Percentiles rank a stretch among this genome's conserved stretches.
Conservation (phyloP, 176 grass and related monocot genomes). For the Otatea glauca region DNA sequence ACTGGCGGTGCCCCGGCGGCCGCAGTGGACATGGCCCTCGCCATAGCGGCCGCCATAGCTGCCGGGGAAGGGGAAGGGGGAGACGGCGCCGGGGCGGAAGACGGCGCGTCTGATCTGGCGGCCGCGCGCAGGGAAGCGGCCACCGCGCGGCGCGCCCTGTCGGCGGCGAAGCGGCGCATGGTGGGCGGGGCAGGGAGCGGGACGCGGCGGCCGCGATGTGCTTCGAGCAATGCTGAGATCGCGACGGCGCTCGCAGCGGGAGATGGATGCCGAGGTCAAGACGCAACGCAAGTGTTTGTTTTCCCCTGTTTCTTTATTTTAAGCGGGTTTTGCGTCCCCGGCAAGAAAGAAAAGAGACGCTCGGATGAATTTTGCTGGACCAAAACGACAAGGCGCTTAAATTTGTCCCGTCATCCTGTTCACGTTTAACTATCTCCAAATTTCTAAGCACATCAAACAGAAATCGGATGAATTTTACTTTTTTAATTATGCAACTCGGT, state of each 20-base stretch:
- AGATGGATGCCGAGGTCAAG: constrained; percentile 1
- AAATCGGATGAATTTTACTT: not conserved
- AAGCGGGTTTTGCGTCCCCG: not conserved
- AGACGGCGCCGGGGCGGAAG: not conserved
- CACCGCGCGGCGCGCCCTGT: constrained; percentile 58
- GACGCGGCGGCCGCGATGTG: not conserved
- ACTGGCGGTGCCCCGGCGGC: constrained; percentile 41
- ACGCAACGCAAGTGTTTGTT: not conserved
- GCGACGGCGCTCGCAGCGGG: constrained; percentile 18
- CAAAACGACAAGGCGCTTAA: not conserved
- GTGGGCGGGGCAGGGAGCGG: not conserved
- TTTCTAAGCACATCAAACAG: not conserved
- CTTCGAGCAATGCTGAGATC: constrained; percentile 13
- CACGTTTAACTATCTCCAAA: not conserved
- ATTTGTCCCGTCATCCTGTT: not conserved
- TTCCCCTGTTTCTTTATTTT: not conserved
- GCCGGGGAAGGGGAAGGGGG: not conserved
- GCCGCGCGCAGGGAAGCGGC: constrained; percentile 43
- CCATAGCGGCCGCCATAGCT: constrained; percentile 55
- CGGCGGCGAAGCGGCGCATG: constrained; percentile 71
- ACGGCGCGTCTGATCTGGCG: constrained; percentile 49
- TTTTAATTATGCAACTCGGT: too few relatives aligned
- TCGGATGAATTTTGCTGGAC: constrained; percentile 34
- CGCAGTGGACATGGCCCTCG: constrained; percentile 49
- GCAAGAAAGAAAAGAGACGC: constrained; percentile 42